Evolutionary conservation across 2,329 filamentous ascomycete species (phyloP), one percentile per base, ranked within the genome.

Genomic region (Paecilomyces fulvus): DNA sequence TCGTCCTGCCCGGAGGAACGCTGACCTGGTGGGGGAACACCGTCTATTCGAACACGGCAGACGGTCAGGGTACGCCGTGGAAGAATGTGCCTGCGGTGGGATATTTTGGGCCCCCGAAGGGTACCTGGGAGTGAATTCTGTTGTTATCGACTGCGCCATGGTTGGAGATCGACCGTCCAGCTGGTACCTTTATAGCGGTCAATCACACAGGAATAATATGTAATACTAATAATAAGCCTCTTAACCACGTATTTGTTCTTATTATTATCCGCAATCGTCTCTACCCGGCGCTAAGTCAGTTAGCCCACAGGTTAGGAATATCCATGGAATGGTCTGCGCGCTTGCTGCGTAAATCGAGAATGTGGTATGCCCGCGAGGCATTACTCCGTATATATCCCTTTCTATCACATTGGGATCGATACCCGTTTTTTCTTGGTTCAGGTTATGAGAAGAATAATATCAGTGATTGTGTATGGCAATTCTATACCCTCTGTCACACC

Each of bases 1-100:
- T 77, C 49, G 70, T 70, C 14, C 73, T 77, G 49, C 72, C 73
- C 0, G 73, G 72, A 3, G 68, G 70, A 4, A 63, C 60, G 4
- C 59, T 76, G 48, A 62, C 59, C 25, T 76, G 74, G 74, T 76
- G 74, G 74, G 74, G 74, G 0, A 79, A 77, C 43, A 70, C 65
- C 1, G 68, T 73, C 6, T 71, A 65, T 53, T 48, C 46, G 25
- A 54, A 60, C 0, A 78, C 76, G 1, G 75, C 75, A 0, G 76
- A 79, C 61, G 73, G 71, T 0, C 62, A 65, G 52, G 74, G 74
- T 8, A 72, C 69, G 3, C 69, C 70, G 2, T 72, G 67, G 58
- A 68, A 65, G 17, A 25, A 17, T 11, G 1, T 52, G 28, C 50
- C 50, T 17, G 25, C 23, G 30, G 14, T 9, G 25, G 50, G 50